Base-by-base conservation (phyloP, 139 green algal species). In the Chlorella ohadii region DNA sequence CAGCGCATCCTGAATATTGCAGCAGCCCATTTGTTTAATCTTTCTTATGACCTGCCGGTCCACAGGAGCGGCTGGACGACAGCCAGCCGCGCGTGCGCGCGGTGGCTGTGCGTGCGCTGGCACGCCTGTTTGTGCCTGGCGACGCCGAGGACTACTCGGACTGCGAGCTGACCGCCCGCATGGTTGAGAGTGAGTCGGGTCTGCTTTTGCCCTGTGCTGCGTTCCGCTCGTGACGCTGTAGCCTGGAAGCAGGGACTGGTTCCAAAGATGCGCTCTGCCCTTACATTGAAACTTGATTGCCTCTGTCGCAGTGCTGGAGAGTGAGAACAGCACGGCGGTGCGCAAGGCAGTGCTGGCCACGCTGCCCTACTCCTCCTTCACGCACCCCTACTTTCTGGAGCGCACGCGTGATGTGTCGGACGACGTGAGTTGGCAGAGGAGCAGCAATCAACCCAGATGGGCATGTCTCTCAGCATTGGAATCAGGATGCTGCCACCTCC, bases 311-410 rank as follows among this genome's bases (percentile, higher is more conserved):
- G 51, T 95, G 64, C 81, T 95, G n/a, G 41, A 51, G 5, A 47
- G 27, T 4, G 93, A 96, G 27, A 93, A 88, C 34, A 94, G 89
- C 85, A 94, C 92, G 81, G 92, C 93, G 66, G 91, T 95, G 73
- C 85, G 93, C 5, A 94, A 93, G 81, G 84, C 85, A 2, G 86
- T 93, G 22, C 71, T 96, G 22, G 82, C 76, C 33, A 88, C 90
- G 4, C 65, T 96, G 72, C 86, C 89, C 1, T 77, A 82, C 34
- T 90, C 68, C 55, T 44, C 74, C 5, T 59, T n/a, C 56, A 92
- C 90, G 12, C 65, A 91, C 41, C 33, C 73, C 5, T 63, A 63
- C n/a, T 75, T 94, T 2, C 5, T 95, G 13, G 86, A 90, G 15
- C 86, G 92, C 57, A 92, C 89, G 4, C 82, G 82, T 3, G 93